Evolutionary conservation across 2,329 filamentous ascomycete genomes (phyloP).

Genomic region (Bisporella sp.): DNA sequence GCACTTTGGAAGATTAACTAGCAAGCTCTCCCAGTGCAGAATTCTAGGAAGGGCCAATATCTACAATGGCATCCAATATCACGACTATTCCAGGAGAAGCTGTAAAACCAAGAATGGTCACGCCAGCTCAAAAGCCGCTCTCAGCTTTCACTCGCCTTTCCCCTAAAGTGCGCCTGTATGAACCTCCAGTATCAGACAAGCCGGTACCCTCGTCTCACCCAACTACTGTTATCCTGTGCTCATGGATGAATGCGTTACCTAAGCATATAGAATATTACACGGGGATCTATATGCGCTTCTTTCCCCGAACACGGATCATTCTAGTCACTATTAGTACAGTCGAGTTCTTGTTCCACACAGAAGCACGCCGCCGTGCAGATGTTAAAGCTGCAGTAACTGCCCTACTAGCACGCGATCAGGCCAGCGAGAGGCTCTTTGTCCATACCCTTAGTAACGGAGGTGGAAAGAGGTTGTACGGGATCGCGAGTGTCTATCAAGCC

Average conservation of each 20-base stretch:
- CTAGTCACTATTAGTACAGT: slow-evolving; percentile 42
- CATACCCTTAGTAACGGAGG: slow-evolving; percentile 55
- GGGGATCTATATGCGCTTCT: slow-evolving; percentile 43
- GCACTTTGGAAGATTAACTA: no score
- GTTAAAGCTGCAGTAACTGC: slow-evolving; percentile 27
- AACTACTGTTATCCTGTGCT: slow-evolving; percentile 42
- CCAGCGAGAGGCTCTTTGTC: slow-evolving; percentile 35
- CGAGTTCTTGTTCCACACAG: slow-evolving; percentile 34
- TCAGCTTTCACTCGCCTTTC: slow-evolving; percentile 18
- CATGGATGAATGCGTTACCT: slow-evolving; percentile 50
- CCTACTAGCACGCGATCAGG: slow-evolving; percentile 8
- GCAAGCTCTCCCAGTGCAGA: no score
- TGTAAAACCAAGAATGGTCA: no score
- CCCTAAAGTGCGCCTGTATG: slow-evolving; percentile 14
- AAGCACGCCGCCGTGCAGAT: slow-evolving; percentile 13
- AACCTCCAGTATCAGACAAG: slow-evolving; percentile 4
- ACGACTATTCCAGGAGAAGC: no score
- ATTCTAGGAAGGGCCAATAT: no score
- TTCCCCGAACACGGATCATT: slow-evolving; percentile 42
- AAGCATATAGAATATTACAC: slow-evolving; percentile 50
- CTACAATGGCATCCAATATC: no score
- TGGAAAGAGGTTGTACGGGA: slow-evolving; percentile 28
- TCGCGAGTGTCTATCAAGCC: slow-evolving; percentile 10
- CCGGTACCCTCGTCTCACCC: slow-evolving; percentile 5
- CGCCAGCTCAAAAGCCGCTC: slow-evolving; percentile 13